phyloP scores from a whole-genome alignment of 225 moss, liverwort and hornwort genomes.

The Straminergon stramineum region DNA sequence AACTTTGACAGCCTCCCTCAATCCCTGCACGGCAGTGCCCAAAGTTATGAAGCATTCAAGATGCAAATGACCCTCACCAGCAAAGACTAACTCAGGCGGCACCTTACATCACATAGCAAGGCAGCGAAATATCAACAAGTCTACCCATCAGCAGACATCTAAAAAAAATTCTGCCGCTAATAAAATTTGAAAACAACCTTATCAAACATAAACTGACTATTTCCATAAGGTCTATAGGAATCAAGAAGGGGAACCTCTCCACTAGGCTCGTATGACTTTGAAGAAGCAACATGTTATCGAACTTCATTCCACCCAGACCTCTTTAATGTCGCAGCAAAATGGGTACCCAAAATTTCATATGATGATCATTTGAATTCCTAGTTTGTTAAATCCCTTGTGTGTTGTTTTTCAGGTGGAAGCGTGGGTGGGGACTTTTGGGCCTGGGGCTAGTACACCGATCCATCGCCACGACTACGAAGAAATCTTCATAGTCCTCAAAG shows the following conservation, averaged over 20 bases:
- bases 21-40: constrained; percentile 38
- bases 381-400: background rate
- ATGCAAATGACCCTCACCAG: no score
- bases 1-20: constrained; percentile 92
- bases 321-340: background rate
- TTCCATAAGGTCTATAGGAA: no score
- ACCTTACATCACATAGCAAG: no score
- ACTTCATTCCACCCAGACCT: background rate
- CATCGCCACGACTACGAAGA: constrained; percentile 63
- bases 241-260: no score
- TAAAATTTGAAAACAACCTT: no score
- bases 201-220: no score
- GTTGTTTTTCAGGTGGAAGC: constrained; percentile 33
- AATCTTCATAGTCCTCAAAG: constrained; percentile 26
- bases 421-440: constrained; percentile 45
- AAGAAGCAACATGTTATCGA: no score
- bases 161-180: no score
- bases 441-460: constrained; percentile 42
- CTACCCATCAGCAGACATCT: no score
- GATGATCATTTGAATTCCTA: background rate
- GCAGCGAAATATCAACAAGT: no score
- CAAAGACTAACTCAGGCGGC: no score
- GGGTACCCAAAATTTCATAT: background rate
- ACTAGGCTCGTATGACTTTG: no score
- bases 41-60: background rate